phyloP scores from a whole-genome alignment of 805 yeast species.

The Brettanomyces naardenensis region DNA sequence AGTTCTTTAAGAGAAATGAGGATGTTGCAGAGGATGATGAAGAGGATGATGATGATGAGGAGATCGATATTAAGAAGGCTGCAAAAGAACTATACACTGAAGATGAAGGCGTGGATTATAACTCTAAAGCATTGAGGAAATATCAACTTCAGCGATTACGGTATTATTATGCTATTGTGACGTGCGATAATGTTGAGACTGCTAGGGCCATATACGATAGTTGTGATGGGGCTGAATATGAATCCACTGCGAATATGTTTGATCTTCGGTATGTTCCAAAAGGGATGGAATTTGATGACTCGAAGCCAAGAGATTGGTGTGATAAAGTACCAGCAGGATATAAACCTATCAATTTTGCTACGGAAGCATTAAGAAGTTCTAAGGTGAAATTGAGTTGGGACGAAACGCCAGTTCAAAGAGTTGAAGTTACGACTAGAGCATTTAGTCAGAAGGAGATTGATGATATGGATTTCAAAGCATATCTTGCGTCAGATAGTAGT shows the following conservation, averaged over 20 bases:
- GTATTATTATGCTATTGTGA: conserved; percentile 87
- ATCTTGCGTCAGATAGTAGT: conserved; percentile 73
- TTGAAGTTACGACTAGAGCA: conserved; percentile 65
- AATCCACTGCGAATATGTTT: conserved; percentile 89
- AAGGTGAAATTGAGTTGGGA: conserved; percentile 98
- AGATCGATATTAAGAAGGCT: conserved; percentile 43
- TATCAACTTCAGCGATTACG: conserved; percentile 90
- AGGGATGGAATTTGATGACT: conserved; percentile 76
- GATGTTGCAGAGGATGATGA: conserved; percentile 31
- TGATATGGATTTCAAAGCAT: conserved; percentile 88
- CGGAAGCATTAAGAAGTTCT: conserved; percentile 94
- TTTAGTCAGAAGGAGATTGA: conserved; percentile 85
- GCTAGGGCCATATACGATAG: conserved; percentile 71
- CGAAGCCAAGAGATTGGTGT: conserved; percentile 65
- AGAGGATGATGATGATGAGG: conserved; percentile 35
- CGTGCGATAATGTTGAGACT: conserved; percentile 66
- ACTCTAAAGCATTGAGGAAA: conserved; percentile 72
- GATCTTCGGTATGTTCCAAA: conserved; percentile 92
- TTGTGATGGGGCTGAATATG: conserved; percentile 94
- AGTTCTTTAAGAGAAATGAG: conserved; percentile 50
- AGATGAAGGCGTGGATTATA: conserved; percentile 75
- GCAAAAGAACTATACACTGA: conserved; percentile 59
- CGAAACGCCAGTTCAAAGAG: conserved; percentile 90
- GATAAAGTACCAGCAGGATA: conserved; percentile 65
- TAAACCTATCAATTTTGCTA: conserved; percentile 72